Evolutionary conservation across 192 early-diverging fungal genomes (phyloP), one percentile per base, ranked within the genome.

Genomic region (Tieghemiomyces parasiticus): DNA sequence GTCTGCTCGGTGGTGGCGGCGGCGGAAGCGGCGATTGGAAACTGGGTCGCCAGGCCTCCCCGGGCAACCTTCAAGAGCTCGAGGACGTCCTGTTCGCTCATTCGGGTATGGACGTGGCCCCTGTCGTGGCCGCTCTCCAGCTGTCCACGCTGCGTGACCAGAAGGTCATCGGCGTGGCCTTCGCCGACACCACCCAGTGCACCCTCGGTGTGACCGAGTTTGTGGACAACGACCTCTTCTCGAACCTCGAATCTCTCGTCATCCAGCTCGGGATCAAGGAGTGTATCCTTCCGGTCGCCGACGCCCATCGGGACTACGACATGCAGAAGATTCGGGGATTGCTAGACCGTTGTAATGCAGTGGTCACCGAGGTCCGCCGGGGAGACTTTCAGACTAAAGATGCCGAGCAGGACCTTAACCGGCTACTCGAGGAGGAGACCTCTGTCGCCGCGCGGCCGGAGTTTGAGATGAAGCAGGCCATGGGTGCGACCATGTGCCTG

Each of bases 251-350:
- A 80, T 86, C 92, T 6, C 70, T 97, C 34, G 69, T 89, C 26
- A 91, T 95, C 64, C 95, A 97, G 69, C 80, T 95, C 45, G 85
- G 86, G 34, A 89, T 92, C 48, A 94, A 94, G 64, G 95, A 97
- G 66, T 93, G 90, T 59, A 67, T 95, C 16, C 64, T 97, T 25
- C 70, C 78, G 16, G 46, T 64, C 8, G 70, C 74, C 53, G 74
- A 85, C 25, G 63, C 72, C 2, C 64, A 68, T 22, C 74, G 69
- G 42, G 83, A 86, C 46, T 79, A 84, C 51, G 88, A 96, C 60
- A 59, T 78, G 9, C 68, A 64, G 9, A 92, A 88, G 60, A 63
- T 97, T 26, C 71, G 70, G 4, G 72, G 69, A 3, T 78, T 93
- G 10, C 69, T 95, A 6, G 77, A 82, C 12, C 76, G 86, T 34